Evolutionary conservation across 208 protist genomes (phyloP).

Genomic region (Herpetomonas samuelpessoai): DNA sequence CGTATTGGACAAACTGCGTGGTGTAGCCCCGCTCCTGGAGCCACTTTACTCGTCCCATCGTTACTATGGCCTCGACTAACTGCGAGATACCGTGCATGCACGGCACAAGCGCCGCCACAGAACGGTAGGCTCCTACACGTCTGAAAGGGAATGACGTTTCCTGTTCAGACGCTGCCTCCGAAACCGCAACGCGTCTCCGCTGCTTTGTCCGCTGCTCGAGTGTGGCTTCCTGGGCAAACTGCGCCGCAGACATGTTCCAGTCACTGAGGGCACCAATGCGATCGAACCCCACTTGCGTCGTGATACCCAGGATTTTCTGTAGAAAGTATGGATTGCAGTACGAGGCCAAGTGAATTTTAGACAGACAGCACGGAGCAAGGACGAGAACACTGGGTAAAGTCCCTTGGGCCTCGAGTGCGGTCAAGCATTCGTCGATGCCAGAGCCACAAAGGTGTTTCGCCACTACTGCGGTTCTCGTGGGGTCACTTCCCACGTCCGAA

Average conservation of each 20-base stretch:
- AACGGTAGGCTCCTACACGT: constrained; percentile 7
- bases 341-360: constrained; percentile 21
- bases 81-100: constrained; percentile 30
- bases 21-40: constrained; percentile 26
- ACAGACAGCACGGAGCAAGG: constrained; percentile 47
- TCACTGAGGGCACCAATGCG: constrained; percentile 30
- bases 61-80: constrained; percentile 29
- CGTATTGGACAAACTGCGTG: constrained; percentile 22
- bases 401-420: constrained; percentile 13
- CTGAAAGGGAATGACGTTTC: background rate
- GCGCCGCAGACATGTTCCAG: constrained; percentile 30
- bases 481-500: constrained; percentile 5
- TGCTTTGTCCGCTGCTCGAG: background rate
- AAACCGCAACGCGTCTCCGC: background rate
- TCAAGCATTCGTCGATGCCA: constrained; percentile 35
- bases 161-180: background rate
- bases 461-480: constrained; percentile 24
- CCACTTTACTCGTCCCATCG: constrained; percentile 37
- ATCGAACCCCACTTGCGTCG: constrained; percentile 9
- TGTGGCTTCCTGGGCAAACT: constrained; percentile 2
- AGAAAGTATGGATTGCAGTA: constrained; percentile 38
- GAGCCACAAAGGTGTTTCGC: constrained; percentile 59
- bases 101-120: constrained; percentile 23
- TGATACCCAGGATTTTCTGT: constrained; percentile 1
- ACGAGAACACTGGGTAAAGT: constrained; percentile 30